A percentile compares a stretch with the other conserved stretches of the same genome.
These are phyloP conservation scores for Pyrus betulifolia DNA, from an alignment of 306 rosid genomes.

Conservation along the genomic window DNA sequence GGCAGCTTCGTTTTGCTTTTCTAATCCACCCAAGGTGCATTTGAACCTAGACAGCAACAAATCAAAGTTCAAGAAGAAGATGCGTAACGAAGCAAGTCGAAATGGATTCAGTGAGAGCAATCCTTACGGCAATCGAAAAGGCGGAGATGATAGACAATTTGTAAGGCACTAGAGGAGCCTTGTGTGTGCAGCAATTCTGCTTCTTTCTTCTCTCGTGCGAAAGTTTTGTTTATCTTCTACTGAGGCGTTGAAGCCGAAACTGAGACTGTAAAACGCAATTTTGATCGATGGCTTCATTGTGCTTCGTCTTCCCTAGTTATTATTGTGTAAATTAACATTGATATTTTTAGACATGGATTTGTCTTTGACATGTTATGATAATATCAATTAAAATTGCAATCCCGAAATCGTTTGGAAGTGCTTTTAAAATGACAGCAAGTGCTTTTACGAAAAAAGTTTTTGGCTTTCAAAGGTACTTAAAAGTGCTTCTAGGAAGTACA, in stretches of 20 bases:
- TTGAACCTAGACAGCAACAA: slow-evolving; percentile 75
- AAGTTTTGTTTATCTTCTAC: not conserved
- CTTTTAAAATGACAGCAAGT: too few species aligned
- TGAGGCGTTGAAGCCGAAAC: not conserved
- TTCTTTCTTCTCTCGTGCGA: not conserved
- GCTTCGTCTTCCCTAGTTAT: not conserved
- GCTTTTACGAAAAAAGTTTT: too few species aligned
- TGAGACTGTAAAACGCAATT: not conserved
- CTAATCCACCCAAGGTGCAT: slow-evolving; percentile 80
- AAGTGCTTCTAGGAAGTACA: too few species aligned
- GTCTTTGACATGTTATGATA: not conserved
- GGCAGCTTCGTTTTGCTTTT: slow-evolving; percentile 75
- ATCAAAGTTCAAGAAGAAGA: slow-evolving; percentile 62
- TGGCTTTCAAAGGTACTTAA: too few species aligned
- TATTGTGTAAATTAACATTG: not conserved
- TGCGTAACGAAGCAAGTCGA: slow-evolving; percentile 42
- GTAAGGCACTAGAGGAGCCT: slow-evolving; percentile 26
- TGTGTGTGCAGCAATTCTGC: slow-evolving; percentile 1
- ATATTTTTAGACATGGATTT: not conserved
- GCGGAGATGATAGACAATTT: slow-evolving; percentile 32
- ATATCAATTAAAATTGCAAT: not conserved
- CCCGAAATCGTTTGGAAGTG: not conserved
- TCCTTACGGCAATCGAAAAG: slow-evolving; percentile 57
- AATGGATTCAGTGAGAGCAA: slow-evolving; percentile 55
- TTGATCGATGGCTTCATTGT: not conserved